A percentile compares a stretch with the other conserved stretches of the same genome.
Evolutionary conservation across 257 asterid species (phyloP).

Genomic region (Knoxia roxburghii): DNA sequence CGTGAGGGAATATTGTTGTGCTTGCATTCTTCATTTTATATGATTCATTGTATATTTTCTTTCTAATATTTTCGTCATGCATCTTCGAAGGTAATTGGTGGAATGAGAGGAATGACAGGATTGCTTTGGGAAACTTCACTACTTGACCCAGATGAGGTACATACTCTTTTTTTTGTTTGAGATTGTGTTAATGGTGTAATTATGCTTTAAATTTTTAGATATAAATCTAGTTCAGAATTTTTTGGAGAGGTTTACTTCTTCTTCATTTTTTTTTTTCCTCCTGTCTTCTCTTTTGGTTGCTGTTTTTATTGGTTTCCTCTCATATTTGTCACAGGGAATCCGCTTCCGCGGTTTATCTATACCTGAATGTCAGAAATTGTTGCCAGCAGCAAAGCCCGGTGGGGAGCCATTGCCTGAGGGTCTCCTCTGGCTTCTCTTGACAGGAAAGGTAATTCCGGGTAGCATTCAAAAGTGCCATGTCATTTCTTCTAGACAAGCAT

Average conservation of each 20-base stretch:
- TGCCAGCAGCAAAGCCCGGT: constrained; percentile 84
- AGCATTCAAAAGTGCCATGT: constrained; percentile 1
- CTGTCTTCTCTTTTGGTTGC: neutral
- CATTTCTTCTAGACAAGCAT: constrained; percentile 7
- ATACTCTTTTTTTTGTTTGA: neutral
- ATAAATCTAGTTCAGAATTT: neutral
- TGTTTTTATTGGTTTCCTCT: constrained; percentile 14
- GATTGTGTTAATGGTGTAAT: constrained; percentile 3
- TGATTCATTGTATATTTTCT: neutral
- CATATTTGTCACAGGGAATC: constrained; percentile 64
- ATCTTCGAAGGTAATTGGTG: constrained; percentile 79
- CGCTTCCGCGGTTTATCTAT: constrained; percentile 93
- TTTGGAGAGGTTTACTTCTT: too few species aligned
- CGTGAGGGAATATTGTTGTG: neutral
- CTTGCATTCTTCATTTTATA: neutral
- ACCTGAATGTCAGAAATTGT: constrained; percentile 92
- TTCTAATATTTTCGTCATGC: constrained; percentile 10
- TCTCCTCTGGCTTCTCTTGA: constrained; percentile 96
- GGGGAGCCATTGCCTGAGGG: constrained; percentile 99
- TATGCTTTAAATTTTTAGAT: constrained; percentile 13
- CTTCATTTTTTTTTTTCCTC: too few species aligned
- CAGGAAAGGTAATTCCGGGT: constrained; percentile 69
- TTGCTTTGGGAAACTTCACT: constrained; percentile 97
- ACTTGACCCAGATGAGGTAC: constrained; percentile 97
- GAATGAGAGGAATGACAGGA: constrained; percentile 99